Evolutionary conservation across 805 yeast species (phyloP).

Genomic region (Kregervanrija pseudodelftensis): DNA sequence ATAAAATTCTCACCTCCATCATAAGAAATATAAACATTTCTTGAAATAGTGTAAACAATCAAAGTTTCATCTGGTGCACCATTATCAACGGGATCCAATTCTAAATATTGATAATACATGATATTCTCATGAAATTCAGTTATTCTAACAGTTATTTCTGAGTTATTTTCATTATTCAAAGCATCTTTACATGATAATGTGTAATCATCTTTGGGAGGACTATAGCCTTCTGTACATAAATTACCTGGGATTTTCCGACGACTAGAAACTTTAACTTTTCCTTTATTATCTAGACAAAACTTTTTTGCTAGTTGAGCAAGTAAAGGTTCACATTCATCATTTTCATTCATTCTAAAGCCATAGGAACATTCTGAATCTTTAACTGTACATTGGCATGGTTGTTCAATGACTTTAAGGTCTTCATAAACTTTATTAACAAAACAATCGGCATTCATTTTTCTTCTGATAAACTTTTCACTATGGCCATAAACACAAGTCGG

Average conservation of each 20-base stretch:
- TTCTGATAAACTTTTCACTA: slow-evolving; percentile 52
- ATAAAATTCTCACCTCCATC: slow-evolving; percentile 56
- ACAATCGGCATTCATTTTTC: slow-evolving; percentile 62
- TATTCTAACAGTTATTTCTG: slow-evolving; percentile 30
- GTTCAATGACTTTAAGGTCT: slow-evolving; percentile 41
- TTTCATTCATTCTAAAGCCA: slow-evolving; percentile 33
- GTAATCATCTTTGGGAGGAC: slow-evolving; percentile 16
- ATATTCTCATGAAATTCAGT: slow-evolving; percentile 47
- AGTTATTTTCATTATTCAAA: slow-evolving; percentile 9
- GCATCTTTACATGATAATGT: slow-evolving; percentile 32
- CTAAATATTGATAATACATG: slow-evolving; percentile 52
- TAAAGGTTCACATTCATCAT: slow-evolving; percentile 42
- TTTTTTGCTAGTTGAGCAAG: slow-evolving; percentile 8
- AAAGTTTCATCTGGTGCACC: slow-evolving; percentile 55
- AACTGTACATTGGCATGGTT: slow-evolving; percentile 57
- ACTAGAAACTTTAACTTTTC: slow-evolving; percentile 17
- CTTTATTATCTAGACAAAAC: slow-evolving; percentile 17
- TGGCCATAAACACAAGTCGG: slow-evolving; percentile 64
- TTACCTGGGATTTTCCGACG: slow-evolving; percentile 22
- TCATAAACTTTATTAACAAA: slow-evolving; percentile 41
- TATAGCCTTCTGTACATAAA: slow-evolving; percentile 21
- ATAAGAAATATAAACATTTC: slow-evolving; percentile 55
- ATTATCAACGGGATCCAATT: slow-evolving; percentile 33
- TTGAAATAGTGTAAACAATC: slow-evolving; percentile 47
- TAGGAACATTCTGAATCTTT: slow-evolving; percentile 64